Base-by-base conservation (phyloP, 2,329 filamentous ascomycete species). In the Neonectria punicea region DNA sequence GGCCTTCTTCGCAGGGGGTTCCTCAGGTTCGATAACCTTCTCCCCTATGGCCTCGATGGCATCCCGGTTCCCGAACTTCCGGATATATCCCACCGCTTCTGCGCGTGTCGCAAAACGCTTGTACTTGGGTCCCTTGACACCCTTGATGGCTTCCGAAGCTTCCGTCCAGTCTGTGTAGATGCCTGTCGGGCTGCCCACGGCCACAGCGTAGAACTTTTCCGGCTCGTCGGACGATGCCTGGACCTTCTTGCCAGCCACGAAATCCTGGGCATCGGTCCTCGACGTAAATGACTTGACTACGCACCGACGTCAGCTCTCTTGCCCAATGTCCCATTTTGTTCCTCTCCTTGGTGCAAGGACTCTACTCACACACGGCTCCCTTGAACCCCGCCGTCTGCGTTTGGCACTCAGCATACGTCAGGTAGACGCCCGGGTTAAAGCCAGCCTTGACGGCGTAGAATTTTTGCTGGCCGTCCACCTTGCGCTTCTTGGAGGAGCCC, bases 21-120 rank as follows among this genome's bases (percentile, higher is more conserved):
- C 71, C 56, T 41, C 72, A 67, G 36, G 65, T 66, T 47, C 71
- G 61, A 64, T 55, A 16, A 50, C 71, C 59, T 66, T 76, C 60
- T 75, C 75, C 22, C 81, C 80, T 44, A 84, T 73, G 3, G 78
- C 78, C 44, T 81, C 76, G 49, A 83, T 79, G 3, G 82, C 80
- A n/a, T 80, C 80, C 20, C 76, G 77, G 65, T 79, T 82, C n/a
- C 82, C 83, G 58, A 80, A 79, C 69, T 80, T 75, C 65, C 80
- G 80, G 57, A 97, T 92, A 76, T 92, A 98, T 20, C 88, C 88
- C 74, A 95, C 89, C 0, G 95, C 95, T 77, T 97, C 93, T 62
- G 84, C 84, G 28, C 86, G 84, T 1, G 87, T 91, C 4, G 81
- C 78, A 69, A 94, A 94, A 67, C 87, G 91, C 78, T 90, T 92